Conservation (phyloP, 352 stramenopile genomes). For the Pilasporangium apinafurcum region DNA sequence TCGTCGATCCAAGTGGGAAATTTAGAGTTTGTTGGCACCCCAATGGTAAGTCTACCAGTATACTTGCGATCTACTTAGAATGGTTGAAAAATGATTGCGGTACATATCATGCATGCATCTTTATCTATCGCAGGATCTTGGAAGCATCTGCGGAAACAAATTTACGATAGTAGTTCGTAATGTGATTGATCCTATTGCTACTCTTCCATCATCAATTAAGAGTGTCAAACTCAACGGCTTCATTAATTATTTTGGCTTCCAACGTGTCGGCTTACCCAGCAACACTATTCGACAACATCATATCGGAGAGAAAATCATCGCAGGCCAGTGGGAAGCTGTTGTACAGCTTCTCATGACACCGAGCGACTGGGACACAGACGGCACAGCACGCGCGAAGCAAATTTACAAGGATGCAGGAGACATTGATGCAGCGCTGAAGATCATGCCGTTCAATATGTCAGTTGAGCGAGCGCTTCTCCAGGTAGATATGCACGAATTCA, state of each 20-base stretch:
- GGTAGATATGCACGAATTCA: slow-evolving; percentile 1
- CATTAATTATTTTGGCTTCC: slow-evolving; percentile 82
- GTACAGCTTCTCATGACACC: slow-evolving; percentile 38
- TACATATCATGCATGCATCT: not conserved
- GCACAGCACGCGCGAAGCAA: slow-evolving; percentile 28
- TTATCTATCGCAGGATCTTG: slow-evolving; percentile 24
- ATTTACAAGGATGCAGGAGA: slow-evolving; percentile 35
- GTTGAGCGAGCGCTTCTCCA: slow-evolving; percentile 58
- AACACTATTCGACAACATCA: slow-evolving; percentile 51
- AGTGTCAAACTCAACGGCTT: slow-evolving; percentile 36
- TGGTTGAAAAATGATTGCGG: not conserved
- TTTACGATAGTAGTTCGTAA: not conserved
- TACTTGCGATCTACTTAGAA: not conserved
- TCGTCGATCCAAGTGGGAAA: slow-evolving; percentile 32
- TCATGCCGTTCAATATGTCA: slow-evolving; percentile 31
- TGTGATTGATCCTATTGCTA: not conserved
- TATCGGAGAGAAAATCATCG: slow-evolving; percentile 63
- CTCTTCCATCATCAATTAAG: not conserved
- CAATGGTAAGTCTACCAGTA: slow-evolving; percentile 22
- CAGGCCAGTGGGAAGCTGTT: slow-evolving; percentile 47
- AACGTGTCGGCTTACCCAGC: slow-evolving; percentile 51
- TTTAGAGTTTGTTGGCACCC: slow-evolving; percentile 37
- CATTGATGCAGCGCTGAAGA: slow-evolving; percentile 48
- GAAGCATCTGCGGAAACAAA: slow-evolving; percentile 47
- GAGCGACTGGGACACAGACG: slow-evolving; percentile 23